Percentiles rank a stretch among this genome's conserved stretches.
phyloP scores from a whole-genome alignment of 2,329 filamentous ascomycete species.

The Cryphonectria japonica region DNA sequence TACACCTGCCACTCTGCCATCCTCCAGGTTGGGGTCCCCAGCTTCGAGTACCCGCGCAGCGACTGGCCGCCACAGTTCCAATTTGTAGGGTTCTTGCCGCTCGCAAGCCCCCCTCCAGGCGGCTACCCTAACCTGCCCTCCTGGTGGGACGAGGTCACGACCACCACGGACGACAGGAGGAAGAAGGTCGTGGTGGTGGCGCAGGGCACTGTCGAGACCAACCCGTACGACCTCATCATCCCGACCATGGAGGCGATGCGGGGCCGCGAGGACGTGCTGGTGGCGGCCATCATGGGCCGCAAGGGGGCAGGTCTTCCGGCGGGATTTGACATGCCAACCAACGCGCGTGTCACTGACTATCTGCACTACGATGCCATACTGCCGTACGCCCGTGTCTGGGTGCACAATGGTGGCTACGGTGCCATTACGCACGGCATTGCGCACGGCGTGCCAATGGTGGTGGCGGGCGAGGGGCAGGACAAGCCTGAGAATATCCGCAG shows the following conservation, averaged over 20 bases:
- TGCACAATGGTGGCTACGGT: slow-evolving; percentile 48
- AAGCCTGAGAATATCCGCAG: slow-evolving; percentile 44
- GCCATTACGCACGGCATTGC: slow-evolving; percentile 46
- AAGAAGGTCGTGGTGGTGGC: slow-evolving; percentile 44
- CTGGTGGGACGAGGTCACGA: slow-evolving; percentile 43
- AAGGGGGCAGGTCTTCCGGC: slow-evolving; percentile 37
- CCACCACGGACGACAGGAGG: neutral
- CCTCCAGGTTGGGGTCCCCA: slow-evolving; percentile 43
- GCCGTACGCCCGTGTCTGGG: slow-evolving; percentile 42
- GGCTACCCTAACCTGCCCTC: slow-evolving; percentile 32
- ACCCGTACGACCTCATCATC: slow-evolving; percentile 43
- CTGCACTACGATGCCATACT: slow-evolving; percentile 45
- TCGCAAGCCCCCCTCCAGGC: slow-evolving; percentile 18
- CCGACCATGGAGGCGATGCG: slow-evolving; percentile 42
- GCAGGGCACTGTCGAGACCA: slow-evolving; percentile 46
- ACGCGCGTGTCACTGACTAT: slow-evolving; percentile 43
- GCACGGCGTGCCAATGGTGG: slow-evolving; percentile 45
- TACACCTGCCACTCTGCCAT: slow-evolving; percentile 42
- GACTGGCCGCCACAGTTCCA: slow-evolving; percentile 42
- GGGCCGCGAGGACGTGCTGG: slow-evolving; percentile 35
- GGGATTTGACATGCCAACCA: slow-evolving; percentile 33
- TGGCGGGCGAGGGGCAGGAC: slow-evolving; percentile 47
- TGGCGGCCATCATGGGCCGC: slow-evolving; percentile 43
- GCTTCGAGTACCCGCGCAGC: slow-evolving; percentile 43
- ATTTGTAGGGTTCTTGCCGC: slow-evolving; percentile 42